Percentiles rank a stretch among this genome's conserved stretches.
phyloP scores from a whole-genome alignment of 1,284 basidiomycete species.

The Ceratobasidium sp. region DNA sequence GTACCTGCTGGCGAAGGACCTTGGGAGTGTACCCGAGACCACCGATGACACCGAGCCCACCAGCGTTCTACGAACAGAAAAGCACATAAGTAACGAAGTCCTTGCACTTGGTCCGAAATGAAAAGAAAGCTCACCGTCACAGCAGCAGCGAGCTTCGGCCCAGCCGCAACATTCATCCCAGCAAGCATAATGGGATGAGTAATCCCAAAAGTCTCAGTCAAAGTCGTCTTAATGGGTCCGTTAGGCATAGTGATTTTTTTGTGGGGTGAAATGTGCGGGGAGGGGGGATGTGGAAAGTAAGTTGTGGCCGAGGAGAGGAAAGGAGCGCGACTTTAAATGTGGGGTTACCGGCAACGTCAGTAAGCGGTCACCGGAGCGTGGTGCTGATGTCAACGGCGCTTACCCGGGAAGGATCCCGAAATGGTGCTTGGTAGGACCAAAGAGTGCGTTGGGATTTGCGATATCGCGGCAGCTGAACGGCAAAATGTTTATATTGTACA shows the following conservation, averaged over 20 bases:
- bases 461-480: no score
- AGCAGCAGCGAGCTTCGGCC: conserved; percentile 87
- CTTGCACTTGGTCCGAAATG: not conserved
- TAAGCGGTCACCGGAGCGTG: not conserved
- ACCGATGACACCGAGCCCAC: conserved; percentile 89
- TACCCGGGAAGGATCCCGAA: not conserved
- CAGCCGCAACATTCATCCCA: conserved; percentile 86
- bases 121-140: conserved; percentile 63
- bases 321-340: conserved; percentile 39
- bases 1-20: conserved; percentile 76
- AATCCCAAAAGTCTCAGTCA: conserved; percentile 87
- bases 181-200: conserved; percentile 90
- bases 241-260: conserved; percentile 18
- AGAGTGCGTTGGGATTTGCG: no score
- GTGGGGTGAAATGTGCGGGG: not conserved
- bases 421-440: no score
- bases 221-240: conserved; percentile 66
- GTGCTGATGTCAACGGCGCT: conserved; percentile 10
- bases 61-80: conserved; percentile 69
- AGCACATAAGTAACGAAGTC: not conserved
- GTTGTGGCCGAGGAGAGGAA: conserved; percentile 5
- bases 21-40: conserved; percentile 86
- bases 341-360: conserved; percentile 31
- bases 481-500: no score
- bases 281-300: not conserved